Base-by-base conservation (phyloP, 352 stramenopile species). In the Pythium catenulatum region DNA sequence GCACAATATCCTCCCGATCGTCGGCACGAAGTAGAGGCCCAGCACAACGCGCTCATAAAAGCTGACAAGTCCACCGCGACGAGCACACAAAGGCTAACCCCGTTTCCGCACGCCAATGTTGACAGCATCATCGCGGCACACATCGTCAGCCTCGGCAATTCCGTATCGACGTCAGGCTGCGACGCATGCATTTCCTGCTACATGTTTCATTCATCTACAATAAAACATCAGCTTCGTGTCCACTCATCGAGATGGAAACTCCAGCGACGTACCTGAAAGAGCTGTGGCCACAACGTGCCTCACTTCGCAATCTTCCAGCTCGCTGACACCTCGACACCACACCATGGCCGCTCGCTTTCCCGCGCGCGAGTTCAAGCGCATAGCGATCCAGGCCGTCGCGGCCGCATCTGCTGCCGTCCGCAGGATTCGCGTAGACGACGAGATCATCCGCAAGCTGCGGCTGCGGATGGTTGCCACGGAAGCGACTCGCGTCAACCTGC, bases 61-160 rank as follows among this genome's bases (percentile, higher is more conserved):
- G 39, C 66, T 50, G 4, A 32, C 41, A 73, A n/a, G 4, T 34
- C 7, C 19, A 34, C 36, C 11, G 5, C 17, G 32, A 73, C 19
- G 52, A 46, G 43, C 43, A 61, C 41, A 76, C 39, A 39, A 76
- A 76, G 61, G 39, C 66, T 58, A 76, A 61, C 66, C 15, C 41
- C 45, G 41, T 61, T 23, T 7, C 39, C 63, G 63, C 37, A 74
- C 63, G 43, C 63, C 63, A 68, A 74, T 39, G 39, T 39, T 54
- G 43, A 25, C 39, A 45, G 39, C 37, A 56, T 36, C 43, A 74
- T n/a, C 30, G 17, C 14, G 23, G 17, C 39, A 39, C 43, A 39
- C 39, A 36, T 56, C 6, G 34, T 50, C 27, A 30, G 37, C 27
- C 21, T 36, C 37, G 34, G 5, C 54, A 4, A 36, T 59, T 59